A percentile compares a stretch with the other conserved stretches of the same genome.
Conservation (phyloP, 2,329 filamentous ascomycete species). For the Aspergillus latus region DNA sequence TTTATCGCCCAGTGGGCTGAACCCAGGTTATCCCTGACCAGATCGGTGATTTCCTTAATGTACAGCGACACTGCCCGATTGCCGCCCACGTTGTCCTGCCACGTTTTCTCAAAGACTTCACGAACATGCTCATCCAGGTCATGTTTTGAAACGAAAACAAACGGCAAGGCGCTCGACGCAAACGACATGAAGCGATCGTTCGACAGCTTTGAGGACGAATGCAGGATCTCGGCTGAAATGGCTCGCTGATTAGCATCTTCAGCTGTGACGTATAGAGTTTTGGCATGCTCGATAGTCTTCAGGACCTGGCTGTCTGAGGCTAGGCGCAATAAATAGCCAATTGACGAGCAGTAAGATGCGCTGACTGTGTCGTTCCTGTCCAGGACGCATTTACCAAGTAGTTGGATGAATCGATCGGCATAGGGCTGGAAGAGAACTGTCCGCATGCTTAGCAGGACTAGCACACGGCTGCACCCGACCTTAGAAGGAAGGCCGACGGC, state of each 20-base stretch:
- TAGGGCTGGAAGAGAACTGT: slow-evolving; percentile 72
- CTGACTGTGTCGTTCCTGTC: slow-evolving; percentile 94
- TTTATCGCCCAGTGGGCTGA: slow-evolving; percentile 87
- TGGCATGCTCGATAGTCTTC: slow-evolving; percentile 55
- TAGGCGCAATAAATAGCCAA: slow-evolving; percentile 76
- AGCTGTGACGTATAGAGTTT: slow-evolving; percentile 74
- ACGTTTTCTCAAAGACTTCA: slow-evolving; percentile 79
- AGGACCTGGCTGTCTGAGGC: slow-evolving; percentile 61
- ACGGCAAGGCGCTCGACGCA: slow-evolving; percentile 73
- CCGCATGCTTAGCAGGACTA: slow-evolving; percentile 80
- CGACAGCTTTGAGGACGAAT: slow-evolving; percentile 80
- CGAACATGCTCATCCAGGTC: slow-evolving; percentile 78
- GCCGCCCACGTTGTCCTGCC: slow-evolving; percentile 87
- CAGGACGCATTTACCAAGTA: slow-evolving; percentile 77
- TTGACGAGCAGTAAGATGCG: slow-evolving; percentile 79
- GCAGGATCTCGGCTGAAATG: slow-evolving; percentile 77
- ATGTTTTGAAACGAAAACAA: slow-evolving; percentile 83
- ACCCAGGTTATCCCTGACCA: slow-evolving; percentile 68
- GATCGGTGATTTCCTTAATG: slow-evolving; percentile 72
- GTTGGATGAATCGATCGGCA: slow-evolving; percentile 71
- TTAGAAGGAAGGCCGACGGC: slow-evolving; percentile 92
- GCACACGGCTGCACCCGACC: slow-evolving; percentile 80
- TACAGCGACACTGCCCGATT: slow-evolving; percentile 79
- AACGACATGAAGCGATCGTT: slow-evolving; percentile 83
- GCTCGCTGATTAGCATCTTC: slow-evolving; percentile 75